phyloP scores from a whole-genome alignment of 257 asterid species.

The Solanum neorickii region DNA sequence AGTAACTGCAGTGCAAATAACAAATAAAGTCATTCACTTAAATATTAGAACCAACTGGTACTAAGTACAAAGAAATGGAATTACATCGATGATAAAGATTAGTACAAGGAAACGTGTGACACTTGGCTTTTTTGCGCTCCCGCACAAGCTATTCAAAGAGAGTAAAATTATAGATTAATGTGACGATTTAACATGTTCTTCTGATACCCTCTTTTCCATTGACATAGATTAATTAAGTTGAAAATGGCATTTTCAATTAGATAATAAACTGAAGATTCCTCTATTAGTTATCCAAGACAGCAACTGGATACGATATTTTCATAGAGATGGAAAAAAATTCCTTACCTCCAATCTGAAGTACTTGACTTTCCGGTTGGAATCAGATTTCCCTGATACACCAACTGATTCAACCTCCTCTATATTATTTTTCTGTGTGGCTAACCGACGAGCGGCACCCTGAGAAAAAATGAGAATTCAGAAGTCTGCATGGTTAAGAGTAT shows the following conservation, averaged over 20 bases:
- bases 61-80: background rate
- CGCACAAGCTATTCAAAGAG: background rate
- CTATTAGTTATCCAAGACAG: background rate
- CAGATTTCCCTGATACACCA: constrained; percentile 78
- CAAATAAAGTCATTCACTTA: background rate
- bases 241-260: background rate
- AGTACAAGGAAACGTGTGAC: background rate
- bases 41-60: background rate
- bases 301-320: background rate
- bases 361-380: constrained; percentile 45
- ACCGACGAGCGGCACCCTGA: constrained; percentile 96
- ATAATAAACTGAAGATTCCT: background rate
- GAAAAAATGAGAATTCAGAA: background rate
- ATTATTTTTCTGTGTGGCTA: constrained; percentile 61
- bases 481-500: background rate
- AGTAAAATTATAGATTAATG: background rate
- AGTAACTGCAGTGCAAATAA: constrained; percentile 37
- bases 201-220: background rate
- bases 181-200: background rate
- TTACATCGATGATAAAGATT: background rate
- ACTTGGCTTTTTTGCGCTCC: background rate
- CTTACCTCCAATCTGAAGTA: constrained; percentile 80
- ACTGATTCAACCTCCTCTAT: constrained; percentile 86
- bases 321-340: background rate
- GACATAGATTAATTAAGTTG: background rate